Evolutionary conservation across 2,329 filamentous ascomycete genomes (phyloP), one percentile per base, ranked within the genome.

Genomic region (Epichloe bromicola): DNA sequence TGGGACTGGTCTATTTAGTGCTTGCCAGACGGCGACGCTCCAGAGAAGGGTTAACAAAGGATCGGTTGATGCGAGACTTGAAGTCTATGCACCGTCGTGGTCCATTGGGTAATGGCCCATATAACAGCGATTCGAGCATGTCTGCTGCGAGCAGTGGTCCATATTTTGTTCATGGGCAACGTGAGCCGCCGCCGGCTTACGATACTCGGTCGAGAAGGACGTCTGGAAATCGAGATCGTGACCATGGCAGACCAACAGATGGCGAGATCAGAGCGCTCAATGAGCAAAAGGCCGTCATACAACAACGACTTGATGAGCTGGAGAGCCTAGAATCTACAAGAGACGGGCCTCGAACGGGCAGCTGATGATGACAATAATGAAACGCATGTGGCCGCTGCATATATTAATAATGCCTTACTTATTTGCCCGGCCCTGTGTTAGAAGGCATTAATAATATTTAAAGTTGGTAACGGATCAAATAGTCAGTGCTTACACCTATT

Each of bases 301-400:
- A 67, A 51, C 62, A 62, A 17, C 65, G 66, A 15, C 61, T 68
- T 17, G 61, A 67, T 41, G 60, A 67, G 56, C 51, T 69, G 48
- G 61, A 67, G 51, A 51, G 46, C 19, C 20, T 20, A 5, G 41
- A 51, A 34, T 42, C 19, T n/a, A 20, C 38, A 23, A 36, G 34
- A 51, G 19, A 42, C 12, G 34, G n/a, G 36, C 19, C 41, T 38
- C 26, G 37, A 30, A n/a, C 3, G 20, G 30, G 19, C 37, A 46
- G 19, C 15, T 40, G 23, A 42, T 6, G n/a, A 30, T 20, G 44
- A 12, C 34, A 15, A 33, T 43, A 23, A 8, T 26, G 20, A 19
- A 6, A 26, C 7, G 20, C 11, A 47, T 30, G 34, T 19, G 44
- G 33, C 26, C 26, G 26, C 26, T 8, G 3, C 26, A 8, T 30